These are phyloP conservation scores for Avicennia marina DNA, from an alignment of 257 asterid species.

Conservation along the genomic window DNA sequence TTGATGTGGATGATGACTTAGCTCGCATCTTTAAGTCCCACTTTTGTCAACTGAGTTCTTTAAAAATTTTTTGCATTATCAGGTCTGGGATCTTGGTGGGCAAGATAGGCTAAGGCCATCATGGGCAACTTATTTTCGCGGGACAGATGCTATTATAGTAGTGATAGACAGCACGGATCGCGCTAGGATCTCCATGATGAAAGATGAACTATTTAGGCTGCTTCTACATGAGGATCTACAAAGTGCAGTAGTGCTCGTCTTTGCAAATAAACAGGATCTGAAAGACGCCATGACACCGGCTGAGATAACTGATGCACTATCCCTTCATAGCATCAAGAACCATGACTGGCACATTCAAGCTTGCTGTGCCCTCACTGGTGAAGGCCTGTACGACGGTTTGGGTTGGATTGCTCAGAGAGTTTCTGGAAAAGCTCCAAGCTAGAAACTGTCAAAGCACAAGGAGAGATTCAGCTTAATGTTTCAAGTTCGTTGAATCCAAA, in stretches of 20 bases:
- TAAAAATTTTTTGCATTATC: background rate
- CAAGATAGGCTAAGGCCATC: slow-evolving; percentile 92
- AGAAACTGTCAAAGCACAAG: slow-evolving; percentile 8
- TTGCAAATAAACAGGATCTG: slow-evolving; percentile 94
- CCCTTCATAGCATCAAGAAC: slow-evolving; percentile 91
- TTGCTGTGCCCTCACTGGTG: slow-evolving; percentile 91
- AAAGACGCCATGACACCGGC: slow-evolving; percentile 98
- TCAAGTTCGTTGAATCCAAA: too few species aligned
- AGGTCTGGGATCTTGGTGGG: slow-evolving; percentile 76
- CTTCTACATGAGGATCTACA: slow-evolving; percentile 88
- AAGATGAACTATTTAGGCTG: slow-evolving; percentile 80
- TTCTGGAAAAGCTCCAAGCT: slow-evolving; percentile 74
- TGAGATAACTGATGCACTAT: slow-evolving; percentile 88
- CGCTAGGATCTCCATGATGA: slow-evolving; percentile 86
- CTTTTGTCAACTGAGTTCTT: too few species aligned
- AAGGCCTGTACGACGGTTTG: slow-evolving; percentile 88
- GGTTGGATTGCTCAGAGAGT: slow-evolving; percentile 97
- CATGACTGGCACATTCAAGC: slow-evolving; percentile 99
- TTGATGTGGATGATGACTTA: too few species aligned
- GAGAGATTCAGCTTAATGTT: background rate
- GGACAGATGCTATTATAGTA: slow-evolving; percentile 83
- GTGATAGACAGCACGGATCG: slow-evolving; percentile 98
- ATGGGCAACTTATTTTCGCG: slow-evolving; percentile 93
- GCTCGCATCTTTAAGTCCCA: too few species aligned
- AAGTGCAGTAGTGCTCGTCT: slow-evolving; percentile 73